These are phyloP conservation scores for Coleophoma cylindrospora DNA, from an alignment of 2,329 filamentous ascomycete species.

Conservation along the genomic window DNA sequence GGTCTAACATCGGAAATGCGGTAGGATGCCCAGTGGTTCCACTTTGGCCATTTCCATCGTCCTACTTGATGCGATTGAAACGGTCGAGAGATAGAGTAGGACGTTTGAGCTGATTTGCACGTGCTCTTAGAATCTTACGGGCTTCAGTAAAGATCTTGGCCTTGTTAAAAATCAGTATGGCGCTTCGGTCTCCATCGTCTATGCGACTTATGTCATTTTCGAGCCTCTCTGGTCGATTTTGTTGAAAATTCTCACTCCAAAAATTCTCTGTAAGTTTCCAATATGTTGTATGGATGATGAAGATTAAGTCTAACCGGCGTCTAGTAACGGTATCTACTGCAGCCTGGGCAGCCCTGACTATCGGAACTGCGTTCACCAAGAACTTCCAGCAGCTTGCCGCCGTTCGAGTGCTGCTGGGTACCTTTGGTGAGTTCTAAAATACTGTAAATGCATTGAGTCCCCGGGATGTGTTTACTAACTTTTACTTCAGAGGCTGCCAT, in stretches of 20 bases:
- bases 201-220: constrained; percentile 2
- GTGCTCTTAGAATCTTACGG: neutral
- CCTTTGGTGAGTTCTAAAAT: neutral
- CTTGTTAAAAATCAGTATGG: constrained; percentile 1
- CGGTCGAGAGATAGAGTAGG: no score
- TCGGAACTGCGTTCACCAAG: constrained; percentile 10
- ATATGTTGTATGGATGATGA: neutral
- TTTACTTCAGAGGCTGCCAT: neutral
- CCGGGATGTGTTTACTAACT: neutral
- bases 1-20: constrained; percentile 2
- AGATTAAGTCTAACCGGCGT: neutral
- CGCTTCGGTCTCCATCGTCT: constrained; percentile 1
- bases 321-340: constrained; percentile 1
- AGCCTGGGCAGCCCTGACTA: constrained; percentile 7
- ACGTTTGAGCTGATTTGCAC: no score
- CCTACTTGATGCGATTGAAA: no score
- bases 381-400: constrained; percentile 6
- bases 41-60: no score
- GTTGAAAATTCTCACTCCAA: constrained; percentile 1
- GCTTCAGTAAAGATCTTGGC: constrained; percentile 1
- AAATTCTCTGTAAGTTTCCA: neutral
- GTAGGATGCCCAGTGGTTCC: neutral
- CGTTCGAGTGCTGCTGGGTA: constrained; percentile 6
- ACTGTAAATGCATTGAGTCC: neutral
- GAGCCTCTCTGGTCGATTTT: neutral